Evolutionary conservation across 441 rosid genomes (phyloP), one percentile per base, ranked within the genome.

Genomic region (Pelargonium cotyledonis): DNA sequence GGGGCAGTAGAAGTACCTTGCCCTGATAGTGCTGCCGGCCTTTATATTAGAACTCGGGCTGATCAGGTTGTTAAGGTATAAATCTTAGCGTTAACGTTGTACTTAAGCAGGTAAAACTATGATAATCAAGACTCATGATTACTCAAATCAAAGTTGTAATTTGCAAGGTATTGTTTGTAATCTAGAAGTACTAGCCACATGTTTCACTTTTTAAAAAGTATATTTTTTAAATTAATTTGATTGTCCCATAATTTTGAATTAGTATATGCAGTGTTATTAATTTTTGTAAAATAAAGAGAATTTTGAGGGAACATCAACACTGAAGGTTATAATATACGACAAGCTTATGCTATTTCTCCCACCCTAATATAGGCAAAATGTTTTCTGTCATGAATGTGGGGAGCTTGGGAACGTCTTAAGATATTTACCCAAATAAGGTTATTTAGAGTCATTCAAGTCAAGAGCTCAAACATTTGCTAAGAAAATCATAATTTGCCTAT

Each of bases 1-100:
- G 82, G 86, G 70, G 88, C 84, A 67, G 80, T 75, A 70, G 92
- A 87, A 85, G 77, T 86, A 78, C 83, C 92, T 81, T 91, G 90
- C 78, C 92, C 95, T 1, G 96, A 88, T 81, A 80, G 77, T 80
- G 84, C 81, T 77, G 86, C 97, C 53, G 99, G 99, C 73, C 92
- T 94, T 74, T 94, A 91, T 80, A 83, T 94, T 79, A 83, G 80
- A 84, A 87, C 96, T 76, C 88, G 97, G 75, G 77, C 82, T 4
- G 86, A 81, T 83, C 85, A 94, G 70, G 79, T 89, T 62, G 94
- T 88, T 74, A 91, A 91, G 85, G 99, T 94, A 89, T 69, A 78
- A 65, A 71, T 75, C n/a, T 16, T 12, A 14, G 14, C 15, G 6
- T n/a, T 9, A 9, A 51, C 18, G 15, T 12, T 51, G 19, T 4